Evolutionary conservation across 257 asterid genomes (phyloP), one percentile per base, ranked within the genome.

Genomic region (Buddleja alternifolia): DNA sequence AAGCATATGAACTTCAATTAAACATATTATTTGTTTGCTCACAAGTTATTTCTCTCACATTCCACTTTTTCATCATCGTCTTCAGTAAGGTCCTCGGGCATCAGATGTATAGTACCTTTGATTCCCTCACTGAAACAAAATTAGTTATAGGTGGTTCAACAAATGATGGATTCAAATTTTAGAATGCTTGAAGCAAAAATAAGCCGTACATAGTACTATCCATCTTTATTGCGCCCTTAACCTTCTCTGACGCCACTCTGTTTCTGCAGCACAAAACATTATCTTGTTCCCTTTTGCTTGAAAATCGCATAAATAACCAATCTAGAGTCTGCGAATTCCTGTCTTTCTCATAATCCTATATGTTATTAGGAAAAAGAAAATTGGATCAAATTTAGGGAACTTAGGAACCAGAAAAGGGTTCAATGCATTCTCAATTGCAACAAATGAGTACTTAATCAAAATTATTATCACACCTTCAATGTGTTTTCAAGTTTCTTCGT

Each of bases 281-380:
- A 20, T 29, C 19, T 32, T 21, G 42, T 11, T 15, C 53, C 19
- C 44, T 3, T 23, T 36, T 7, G 25, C 55, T 60, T 3, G 66
- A 60, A 46, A 64, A 53, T 15, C 52, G 25, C 32, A 71, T 14
- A 25, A 80, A 62, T 56, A 77, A 41, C 52, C 21, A 59, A 70
- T 73, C 71, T 14, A 42, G 73, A 3, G 75, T 65, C n/a, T 57
- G 50, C 6, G 4, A 15, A 51, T 77, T 80, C 60, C 82, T 73
- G 0, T 10, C 36, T 59, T 14, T 70, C 69, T 80, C 85, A 0
- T 21, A 0, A 4, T 70, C 80, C 82, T 79, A 40, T 8, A 41
- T 4, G 12, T 40, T 15, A 21, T 34, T 4, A 65, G 6, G 44
- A 29, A 29, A n/a, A 12, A n/a, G n/a, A n/a, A n/a, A n/a, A n/a